Percentiles rank a stretch among this genome's conserved stretches.
Evolutionary conservation across 139 green algal species (phyloP).

Genomic region (Chlamydomonas eustigma): DNA sequence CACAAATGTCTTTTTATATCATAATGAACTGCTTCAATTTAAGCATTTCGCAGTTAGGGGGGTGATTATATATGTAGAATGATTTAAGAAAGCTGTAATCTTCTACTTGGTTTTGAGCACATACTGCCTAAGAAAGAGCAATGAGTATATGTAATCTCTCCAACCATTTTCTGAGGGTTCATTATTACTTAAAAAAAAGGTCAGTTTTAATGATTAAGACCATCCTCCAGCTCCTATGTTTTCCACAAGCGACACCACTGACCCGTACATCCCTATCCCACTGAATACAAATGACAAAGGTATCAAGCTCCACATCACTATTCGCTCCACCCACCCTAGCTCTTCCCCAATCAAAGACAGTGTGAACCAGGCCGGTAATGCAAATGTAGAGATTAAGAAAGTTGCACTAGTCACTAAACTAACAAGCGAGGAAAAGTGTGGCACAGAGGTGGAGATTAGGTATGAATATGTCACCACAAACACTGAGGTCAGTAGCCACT

Average conservation of each 20-base stretch:
- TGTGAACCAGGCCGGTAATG: not conserved
- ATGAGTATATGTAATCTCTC: too few species aligned
- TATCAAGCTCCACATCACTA: not conserved
- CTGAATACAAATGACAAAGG: not conserved
- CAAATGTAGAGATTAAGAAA: not conserved
- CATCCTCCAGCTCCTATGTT: too few species aligned
- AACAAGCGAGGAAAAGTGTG: slow-evolving; percentile 55
- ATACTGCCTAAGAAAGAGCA: too few species aligned
- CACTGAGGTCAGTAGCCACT: slow-evolving; percentile 30
- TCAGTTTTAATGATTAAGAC: too few species aligned
- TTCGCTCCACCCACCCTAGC: not conserved
- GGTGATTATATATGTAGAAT: too few species aligned
- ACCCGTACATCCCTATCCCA: not conserved
- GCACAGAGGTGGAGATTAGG: slow-evolving; percentile 39
- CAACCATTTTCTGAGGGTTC: too few species aligned
- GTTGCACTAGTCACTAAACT: slow-evolving; percentile 11
- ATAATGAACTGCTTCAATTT: too few species aligned
- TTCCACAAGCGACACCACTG: not conserved
- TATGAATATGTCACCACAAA: slow-evolving; percentile 47
- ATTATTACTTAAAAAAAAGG: too few species aligned
- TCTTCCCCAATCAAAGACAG: not conserved
- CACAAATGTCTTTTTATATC: too few species aligned
- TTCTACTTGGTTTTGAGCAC: too few species aligned
- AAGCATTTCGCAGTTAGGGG: too few species aligned
- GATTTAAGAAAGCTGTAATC: too few species aligned